Conservation (phyloP, 164 flowering plant species). For the Tinospora cordifolia region DNA sequence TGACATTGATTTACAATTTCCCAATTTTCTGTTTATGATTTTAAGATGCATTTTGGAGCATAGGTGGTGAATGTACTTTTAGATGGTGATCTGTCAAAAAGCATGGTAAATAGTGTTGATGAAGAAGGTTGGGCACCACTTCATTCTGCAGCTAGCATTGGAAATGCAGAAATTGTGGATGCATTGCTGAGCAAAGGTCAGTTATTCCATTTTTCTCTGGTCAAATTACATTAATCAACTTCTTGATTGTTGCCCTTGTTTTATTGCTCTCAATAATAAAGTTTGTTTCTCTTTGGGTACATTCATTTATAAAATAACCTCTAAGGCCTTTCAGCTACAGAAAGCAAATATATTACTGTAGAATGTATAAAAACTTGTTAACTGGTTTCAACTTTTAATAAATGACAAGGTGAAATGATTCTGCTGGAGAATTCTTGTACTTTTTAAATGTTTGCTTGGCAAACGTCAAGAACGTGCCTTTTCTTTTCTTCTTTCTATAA, state of each 20-base stretch:
- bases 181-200: slow-evolving; percentile 53
- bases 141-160: slow-evolving; percentile 90
- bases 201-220: not conserved
- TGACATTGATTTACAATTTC: not conserved
- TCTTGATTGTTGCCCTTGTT: not conserved
- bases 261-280: not conserved
- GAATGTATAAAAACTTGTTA: too few species aligned
- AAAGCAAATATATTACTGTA: too few species aligned
- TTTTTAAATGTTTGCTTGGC: too few species aligned
- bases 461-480: too few species aligned
- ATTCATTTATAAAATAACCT: too few species aligned
- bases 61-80: slow-evolving; percentile 55
- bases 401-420: too few species aligned
- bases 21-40: not conserved
- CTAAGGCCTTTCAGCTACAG: too few species aligned
- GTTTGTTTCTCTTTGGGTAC: too few species aligned
- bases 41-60: not conserved
- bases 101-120: slow-evolving; percentile 54
- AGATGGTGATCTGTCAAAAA: slow-evolving; percentile 35
- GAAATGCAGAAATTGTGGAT: slow-evolving; percentile 55
- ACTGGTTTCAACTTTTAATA: too few species aligned
- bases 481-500: too few species aligned
- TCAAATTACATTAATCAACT: not conserved
- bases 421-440: too few species aligned
- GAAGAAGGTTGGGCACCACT: slow-evolving; percentile 98